Evolutionary conservation across 2,329 filamentous ascomycete species (phyloP), one percentile per base, ranked within the genome.

Genomic region (Pezizomycotina sp.): DNA sequence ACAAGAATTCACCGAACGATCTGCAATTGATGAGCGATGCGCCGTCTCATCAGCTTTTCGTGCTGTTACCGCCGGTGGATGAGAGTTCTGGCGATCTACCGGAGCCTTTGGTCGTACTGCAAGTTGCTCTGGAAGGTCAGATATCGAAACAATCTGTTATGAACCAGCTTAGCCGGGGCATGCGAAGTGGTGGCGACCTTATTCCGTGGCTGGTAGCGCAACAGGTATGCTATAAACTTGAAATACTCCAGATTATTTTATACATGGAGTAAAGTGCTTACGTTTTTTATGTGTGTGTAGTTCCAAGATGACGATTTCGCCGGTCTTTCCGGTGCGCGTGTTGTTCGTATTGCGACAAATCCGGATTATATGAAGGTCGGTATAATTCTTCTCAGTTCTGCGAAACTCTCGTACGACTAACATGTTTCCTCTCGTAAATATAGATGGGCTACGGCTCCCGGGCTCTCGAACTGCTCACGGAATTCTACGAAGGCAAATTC

Each of bases 11-110:
- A 0, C 89, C 89, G 0, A 92, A 98, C 52, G 89, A 98, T 52
- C 67, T 98, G n/a, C 89, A 95, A 56, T 69, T 98, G 38, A 92
- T 98, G 82, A 92, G 82, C 44, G 89, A 98, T 58, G 89, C 89
- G 1, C 89, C 89, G 1, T 86, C 89, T 1, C 89, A 98, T 58
- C 84, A 95, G 56, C 69, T 98, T 5, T 98, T 89, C 52, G 89
- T 95, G 6, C 71, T 98, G 15, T 82, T 92, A 2, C 78, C 84
- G 2, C 86, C 89, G 0, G 73, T 86, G 10, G 67, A 77, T 3
- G 79, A 86, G 47, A 71, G 75, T 34, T 74, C 74, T 35, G 74
- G 75, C 36, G 75, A 76, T 48, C 64, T 98, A 5, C 89, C 89
- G 0, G 89, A 95, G 53, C 89, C 91, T 7, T 69, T 98, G 1